Base-by-base conservation (phyloP, 2,329 filamentous ascomycete genomes). In the Trichoderma sp. region DNA sequence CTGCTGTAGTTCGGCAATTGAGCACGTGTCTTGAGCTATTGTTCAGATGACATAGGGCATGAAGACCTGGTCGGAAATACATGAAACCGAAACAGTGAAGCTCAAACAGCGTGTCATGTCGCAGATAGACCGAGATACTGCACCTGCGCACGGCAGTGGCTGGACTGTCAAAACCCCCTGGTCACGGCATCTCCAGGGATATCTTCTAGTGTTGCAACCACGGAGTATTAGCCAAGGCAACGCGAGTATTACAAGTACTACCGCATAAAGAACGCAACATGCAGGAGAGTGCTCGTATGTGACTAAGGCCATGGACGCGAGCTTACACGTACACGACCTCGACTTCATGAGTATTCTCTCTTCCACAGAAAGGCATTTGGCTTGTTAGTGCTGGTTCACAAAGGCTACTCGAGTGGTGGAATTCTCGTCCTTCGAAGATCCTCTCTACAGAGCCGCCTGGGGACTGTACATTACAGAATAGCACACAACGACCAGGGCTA, bases 131-230 rank as follows among this genome's bases (percentile, higher is more conserved):
- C 24, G 34, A 58, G 53, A 51, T 21, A 21, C 43, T 51, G 60
- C 30, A 24, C 60, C 28, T 21, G 43, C 43, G n/a, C 43, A 51
- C 43, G 47, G 18, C 32, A 32, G 39, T 26, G 24, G 15, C 36
- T 26, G 11, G 32, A 67, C 57, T 51, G 53, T 70, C 67, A 70
- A 39, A 58, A 28, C 32, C 34, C 51, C 64, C 67, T 39, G 39
- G 67, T 70, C 67, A 53, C 28, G 21, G 60, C 24, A 30, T 21
- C 15, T 36, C 21, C 67, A 34, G 57, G 67, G 67, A 70, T 70
- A 28, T 43, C 24, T 62, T 9, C 39, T 28, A 21, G 43, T 62
- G 67, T n/a, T 51, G 53, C 57, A 62, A 32, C 15, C n/a, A 67
- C 56, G 36, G 56, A 60, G 26, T 51, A 43, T 43, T 43, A 28